Percentiles rank a stretch among this genome's conserved stretches.
These are phyloP conservation scores for Ceratocystis colombiana DNA, from an alignment of 2,329 filamentous ascomycete genomes.

Conservation along the genomic window DNA sequence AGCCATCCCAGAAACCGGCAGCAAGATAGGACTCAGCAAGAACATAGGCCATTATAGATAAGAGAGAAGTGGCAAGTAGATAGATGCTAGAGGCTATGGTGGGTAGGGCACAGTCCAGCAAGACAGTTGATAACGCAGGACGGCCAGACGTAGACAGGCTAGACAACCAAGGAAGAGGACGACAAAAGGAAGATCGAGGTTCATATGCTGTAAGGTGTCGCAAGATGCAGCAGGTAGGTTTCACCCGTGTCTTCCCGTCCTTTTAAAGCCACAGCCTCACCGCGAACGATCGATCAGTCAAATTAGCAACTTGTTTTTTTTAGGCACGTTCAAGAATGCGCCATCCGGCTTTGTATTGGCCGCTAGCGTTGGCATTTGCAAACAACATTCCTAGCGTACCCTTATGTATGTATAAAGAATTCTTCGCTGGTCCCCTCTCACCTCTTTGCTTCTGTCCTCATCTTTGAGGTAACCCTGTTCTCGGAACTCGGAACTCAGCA, in stretches of 20 bases:
- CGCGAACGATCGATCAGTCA: neutral
- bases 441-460: no score
- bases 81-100: neutral
- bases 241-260: neutral
- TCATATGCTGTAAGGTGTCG: neutral
- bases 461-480: neutral
- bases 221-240: no score
- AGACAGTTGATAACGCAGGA: neutral
- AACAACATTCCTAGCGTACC: neutral
- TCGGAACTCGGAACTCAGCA: neutral
- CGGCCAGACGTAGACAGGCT: neutral
- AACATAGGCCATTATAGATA: conserved; percentile 16
- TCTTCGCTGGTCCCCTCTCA: neutral
- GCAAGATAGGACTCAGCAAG: conserved; percentile 20
- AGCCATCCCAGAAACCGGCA: conserved; percentile 18
- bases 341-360: neutral
- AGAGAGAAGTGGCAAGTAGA: neutral
- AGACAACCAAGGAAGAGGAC: neutral
- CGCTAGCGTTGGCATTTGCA: neutral
- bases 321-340: neutral
- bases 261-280: neutral
- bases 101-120: no score
- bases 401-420: neutral
- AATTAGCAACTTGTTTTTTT: neutral
- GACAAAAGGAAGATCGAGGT: neutral